Base-by-base conservation (phyloP, 495 filamentous ascomycete genomes). In the Pyronema omphalodes region DNA sequence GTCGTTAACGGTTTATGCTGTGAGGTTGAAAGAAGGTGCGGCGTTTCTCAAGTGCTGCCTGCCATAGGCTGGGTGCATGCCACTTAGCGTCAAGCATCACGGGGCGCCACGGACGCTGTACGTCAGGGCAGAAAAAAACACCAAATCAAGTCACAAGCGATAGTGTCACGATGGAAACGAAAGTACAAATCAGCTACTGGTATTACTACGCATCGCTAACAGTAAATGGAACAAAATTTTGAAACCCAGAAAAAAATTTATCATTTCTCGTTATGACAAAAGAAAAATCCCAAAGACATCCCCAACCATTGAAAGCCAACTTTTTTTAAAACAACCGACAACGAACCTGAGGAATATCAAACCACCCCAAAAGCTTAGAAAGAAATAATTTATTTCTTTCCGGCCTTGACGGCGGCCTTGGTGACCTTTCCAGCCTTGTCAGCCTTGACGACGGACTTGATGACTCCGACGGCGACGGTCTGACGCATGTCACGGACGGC, bases 381-480 rank as follows among this genome's bases (percentile, higher is more conserved):
- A 34, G 19, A 50, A 50, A 41, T 12, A 41, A 44, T 63, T 59
- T 64, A 64, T 64, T 64, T 64, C 61, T 70, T 70, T 55, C 57
- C 58, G 46, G 68, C 68, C 66, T 70, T 70, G 54, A 62, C 59
- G 41, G 68, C 70, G 53, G 69, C 68, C 70, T 83, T 84, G 71
- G 82, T 86, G 68, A 86, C 84, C 76, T 86, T 87, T 54, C 79
- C 80, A 56, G 62, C 71, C 69, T 77, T 79, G 55, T 78, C 73
- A 62, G 74, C 67, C 83, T 94, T 93, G 68, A 73, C 75, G 62
- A 91, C 87, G 63, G 75, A 76, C 75, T 87, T 87, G 75, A 93
- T 86, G 73, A 93, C 89, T 79, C 89, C 89, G 73, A 98, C 91
- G 58, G 89, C 91, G 58, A 95, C 89, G 70, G 89, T 94, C 69